Percentiles rank a stretch among this genome's conserved stretches.
Evolutionary conservation across 2,329 filamentous ascomycete species (phyloP).

Genomic region (Dothiorella sarmentorum): DNA sequence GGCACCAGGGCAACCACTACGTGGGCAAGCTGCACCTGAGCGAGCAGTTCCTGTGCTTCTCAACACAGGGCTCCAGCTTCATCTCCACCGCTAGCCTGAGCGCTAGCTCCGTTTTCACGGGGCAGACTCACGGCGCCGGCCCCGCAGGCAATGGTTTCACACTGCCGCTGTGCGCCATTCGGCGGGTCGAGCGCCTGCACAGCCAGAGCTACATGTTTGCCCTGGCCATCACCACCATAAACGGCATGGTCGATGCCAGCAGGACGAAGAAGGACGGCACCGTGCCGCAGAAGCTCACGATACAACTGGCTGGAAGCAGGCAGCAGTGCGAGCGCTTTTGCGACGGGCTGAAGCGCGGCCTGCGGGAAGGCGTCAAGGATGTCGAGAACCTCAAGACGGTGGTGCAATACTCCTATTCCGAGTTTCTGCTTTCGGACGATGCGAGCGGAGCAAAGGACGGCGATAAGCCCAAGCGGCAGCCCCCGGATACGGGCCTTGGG

Average conservation of each 20-base stretch:
- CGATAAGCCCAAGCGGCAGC: slow-evolving; percentile 42
- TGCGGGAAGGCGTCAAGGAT: slow-evolving; percentile 82
- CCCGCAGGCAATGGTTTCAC: slow-evolving; percentile 95
- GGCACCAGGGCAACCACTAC: slow-evolving; percentile 78
- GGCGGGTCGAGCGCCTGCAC: slow-evolving; percentile 87
- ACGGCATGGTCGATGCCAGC: slow-evolving; percentile 52
- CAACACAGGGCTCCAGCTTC: slow-evolving; percentile 87
- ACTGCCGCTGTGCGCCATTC: slow-evolving; percentile 84
- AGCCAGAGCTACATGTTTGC: slow-evolving; percentile 92
- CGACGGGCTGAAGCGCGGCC: slow-evolving; percentile 86
- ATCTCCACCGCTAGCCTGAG: slow-evolving; percentile 72
- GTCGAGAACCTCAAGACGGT: slow-evolving; percentile 81
- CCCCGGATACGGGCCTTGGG: slow-evolving; percentile 90
- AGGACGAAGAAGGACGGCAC: slow-evolving; percentile 48
- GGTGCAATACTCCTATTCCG: slow-evolving; percentile 81
- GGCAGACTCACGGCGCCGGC: slow-evolving; percentile 87
- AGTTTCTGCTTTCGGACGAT: slow-evolving; percentile 53
- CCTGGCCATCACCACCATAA: slow-evolving; percentile 93
- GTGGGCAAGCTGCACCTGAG: slow-evolving; percentile 89
- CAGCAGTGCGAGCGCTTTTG: slow-evolving; percentile 93
- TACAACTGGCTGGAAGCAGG: slow-evolving; percentile 85
- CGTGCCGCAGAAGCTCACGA: slow-evolving; percentile 80
- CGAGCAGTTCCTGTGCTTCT: slow-evolving; percentile 95
- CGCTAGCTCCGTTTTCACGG: slow-evolving; percentile 80
- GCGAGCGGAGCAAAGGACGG: slow-evolving; percentile 25